Conservation (phyloP, 2,329 filamentous ascomycete genomes). For the Microsporum ferrugineum region DNA sequence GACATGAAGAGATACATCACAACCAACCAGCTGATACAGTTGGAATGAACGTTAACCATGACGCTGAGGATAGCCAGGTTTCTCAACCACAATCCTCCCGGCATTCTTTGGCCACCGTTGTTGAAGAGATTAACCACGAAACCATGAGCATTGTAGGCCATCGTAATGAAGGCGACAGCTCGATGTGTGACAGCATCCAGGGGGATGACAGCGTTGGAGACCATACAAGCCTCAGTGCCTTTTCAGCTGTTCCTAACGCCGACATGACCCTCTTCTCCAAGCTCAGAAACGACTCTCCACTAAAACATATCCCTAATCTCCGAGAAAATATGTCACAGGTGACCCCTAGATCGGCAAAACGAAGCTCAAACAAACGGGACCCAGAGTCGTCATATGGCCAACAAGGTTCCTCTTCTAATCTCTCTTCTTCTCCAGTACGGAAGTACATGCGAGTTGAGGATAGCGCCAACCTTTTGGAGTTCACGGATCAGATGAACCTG, state of each 20-base stretch:
- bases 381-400: slow-evolving; percentile 25
- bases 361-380: slow-evolving; percentile 21
- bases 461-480: slow-evolving; percentile 74
- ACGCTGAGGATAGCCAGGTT: neutral
- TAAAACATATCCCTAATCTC: slow-evolving; percentile 29
- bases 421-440: slow-evolving; percentile 40
- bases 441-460: slow-evolving; percentile 40
- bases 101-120: slow-evolving; percentile 20
- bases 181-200: slow-evolving; percentile 14
- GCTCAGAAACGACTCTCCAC: slow-evolving; percentile 52
- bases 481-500: slow-evolving; percentile 64
- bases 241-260: slow-evolving; percentile 66
- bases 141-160: slow-evolving; percentile 34
- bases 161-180: slow-evolving; percentile 17
- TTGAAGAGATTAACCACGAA: slow-evolving; percentile 31
- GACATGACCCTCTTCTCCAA: slow-evolving; percentile 75
- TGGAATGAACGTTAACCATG: neutral
- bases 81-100: neutral
- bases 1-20: neutral
- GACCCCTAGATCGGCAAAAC: slow-evolving; percentile 29
- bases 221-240: slow-evolving; percentile 58
- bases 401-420: slow-evolving; percentile 22
- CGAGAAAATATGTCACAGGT: slow-evolving; percentile 24
- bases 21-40: neutral
- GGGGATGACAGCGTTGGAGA: slow-evolving; percentile 27